A percentile compares a stretch with the other conserved stretches of the same genome.
Evolutionary conservation across 176 grass and related monocot species (phyloP).

Genomic region (Oryza meridionalis): DNA sequence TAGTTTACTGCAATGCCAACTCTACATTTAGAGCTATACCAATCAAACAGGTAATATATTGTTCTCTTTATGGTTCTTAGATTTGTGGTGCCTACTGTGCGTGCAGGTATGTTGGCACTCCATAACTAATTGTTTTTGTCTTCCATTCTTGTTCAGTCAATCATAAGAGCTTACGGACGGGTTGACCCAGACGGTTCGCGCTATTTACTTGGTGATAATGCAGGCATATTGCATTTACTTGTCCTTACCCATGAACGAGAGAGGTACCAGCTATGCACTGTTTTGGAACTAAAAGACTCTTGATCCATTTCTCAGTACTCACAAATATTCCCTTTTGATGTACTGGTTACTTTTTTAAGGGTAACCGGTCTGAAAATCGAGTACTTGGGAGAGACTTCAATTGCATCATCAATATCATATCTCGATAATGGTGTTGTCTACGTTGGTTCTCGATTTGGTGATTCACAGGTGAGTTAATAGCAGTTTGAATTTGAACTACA

Average conservation of each 20-base stretch:
- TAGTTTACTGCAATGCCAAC: constrained; percentile 89
- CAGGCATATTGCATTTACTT: constrained; percentile 91
- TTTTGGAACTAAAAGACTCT: constrained; percentile 22
- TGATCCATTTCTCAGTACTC: constrained; percentile 18
- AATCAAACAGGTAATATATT: constrained; percentile 73
- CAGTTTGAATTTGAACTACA: neutral
- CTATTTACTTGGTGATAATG: constrained; percentile 93
- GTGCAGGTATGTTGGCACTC: neutral
- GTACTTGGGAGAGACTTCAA: constrained; percentile 88
- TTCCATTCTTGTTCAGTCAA: constrained; percentile 63
- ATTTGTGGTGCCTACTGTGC: constrained; percentile 25
- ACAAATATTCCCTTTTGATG: constrained; percentile 33
- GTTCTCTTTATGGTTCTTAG: neutral
- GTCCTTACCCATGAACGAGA: constrained; percentile 96
- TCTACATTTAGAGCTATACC: constrained; percentile 96
- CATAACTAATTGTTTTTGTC: constrained; percentile 17
- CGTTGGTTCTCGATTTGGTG: constrained; percentile 96
- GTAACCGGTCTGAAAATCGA: constrained; percentile 99
- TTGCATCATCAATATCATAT: constrained; percentile 96
- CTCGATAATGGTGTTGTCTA: constrained; percentile 98
- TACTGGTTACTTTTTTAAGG: constrained; percentile 57
- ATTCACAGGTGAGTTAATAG: constrained; percentile 80
- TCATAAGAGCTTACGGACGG: constrained; percentile 93
- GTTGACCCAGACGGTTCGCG: constrained; percentile 98
- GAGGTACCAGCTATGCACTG: constrained; percentile 53